These are phyloP conservation scores for Termitomyces sp. DNA, from an alignment of 768 basidiomycete species.

Conservation along the genomic window DNA sequence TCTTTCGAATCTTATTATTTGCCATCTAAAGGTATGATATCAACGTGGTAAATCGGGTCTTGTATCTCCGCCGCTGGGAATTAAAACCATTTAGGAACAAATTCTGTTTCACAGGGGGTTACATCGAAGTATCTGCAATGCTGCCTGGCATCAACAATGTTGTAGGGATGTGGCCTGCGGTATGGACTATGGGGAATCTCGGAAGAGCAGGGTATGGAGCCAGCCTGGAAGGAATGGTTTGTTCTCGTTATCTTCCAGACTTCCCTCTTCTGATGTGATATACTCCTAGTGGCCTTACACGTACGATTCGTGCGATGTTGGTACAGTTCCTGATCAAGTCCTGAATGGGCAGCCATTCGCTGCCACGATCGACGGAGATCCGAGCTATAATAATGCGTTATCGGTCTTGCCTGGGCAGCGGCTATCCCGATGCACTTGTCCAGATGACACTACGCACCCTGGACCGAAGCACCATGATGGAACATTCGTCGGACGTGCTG, in stretches of 20 bases:
- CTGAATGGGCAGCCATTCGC: slow-evolving; percentile 57
- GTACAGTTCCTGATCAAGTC: slow-evolving; percentile 75
- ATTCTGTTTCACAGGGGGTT: slow-evolving; percentile 81
- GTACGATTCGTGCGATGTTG: slow-evolving; percentile 78
- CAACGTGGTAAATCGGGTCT: slow-evolving; percentile 28
- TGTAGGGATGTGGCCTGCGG: slow-evolving; percentile 69
- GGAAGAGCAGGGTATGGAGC: slow-evolving; percentile 80
- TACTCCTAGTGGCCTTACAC: slow-evolving; percentile 65
- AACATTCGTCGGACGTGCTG: slow-evolving; percentile 68
- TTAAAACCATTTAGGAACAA: slow-evolving; percentile 51
- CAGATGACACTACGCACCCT: slow-evolving; percentile 65
- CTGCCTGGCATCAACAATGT: slow-evolving; percentile 62
- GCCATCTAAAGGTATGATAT: slow-evolving; percentile 33
- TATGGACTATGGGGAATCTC: slow-evolving; percentile 70
- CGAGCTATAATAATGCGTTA: slow-evolving; percentile 32
- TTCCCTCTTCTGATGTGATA: slow-evolving; percentile 2
- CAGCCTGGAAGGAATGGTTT: slow-evolving; percentile 75
- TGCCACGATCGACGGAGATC: slow-evolving; percentile 54
- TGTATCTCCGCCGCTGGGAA: slow-evolving; percentile 3
- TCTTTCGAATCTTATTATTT: slow-evolving; percentile 19
- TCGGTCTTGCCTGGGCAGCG: slow-evolving; percentile 75
- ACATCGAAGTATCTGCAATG: slow-evolving; percentile 55
- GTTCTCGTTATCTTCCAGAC: slow-evolving; percentile 8
- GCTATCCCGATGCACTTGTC: slow-evolving; percentile 79
- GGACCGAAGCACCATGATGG: slow-evolving; percentile 71